Percentiles rank a stretch among this genome's conserved stretches.
phyloP scores from a whole-genome alignment of 495 filamentous ascomycete genomes.

The Podospora sp. region DNA sequence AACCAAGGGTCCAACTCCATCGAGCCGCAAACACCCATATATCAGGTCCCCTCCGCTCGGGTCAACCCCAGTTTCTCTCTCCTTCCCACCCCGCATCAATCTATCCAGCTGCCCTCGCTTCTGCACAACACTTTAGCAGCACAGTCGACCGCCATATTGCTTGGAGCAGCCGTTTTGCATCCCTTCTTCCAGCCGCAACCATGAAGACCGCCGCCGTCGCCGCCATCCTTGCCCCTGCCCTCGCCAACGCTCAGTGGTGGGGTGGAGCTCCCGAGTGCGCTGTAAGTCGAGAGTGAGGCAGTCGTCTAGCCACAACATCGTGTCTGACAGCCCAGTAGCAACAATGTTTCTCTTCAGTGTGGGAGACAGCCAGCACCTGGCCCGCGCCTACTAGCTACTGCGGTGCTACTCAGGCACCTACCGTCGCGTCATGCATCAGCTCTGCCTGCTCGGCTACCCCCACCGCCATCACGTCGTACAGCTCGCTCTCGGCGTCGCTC shows the following conservation, averaged over 20 bases:
- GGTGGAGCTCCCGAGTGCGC: slow-evolving; percentile 47
- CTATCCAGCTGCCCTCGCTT: slow-evolving; percentile 10
- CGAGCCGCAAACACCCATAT: slow-evolving; percentile 9
- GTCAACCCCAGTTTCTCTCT: slow-evolving; percentile 5
- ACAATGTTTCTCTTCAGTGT: slow-evolving; percentile 48
- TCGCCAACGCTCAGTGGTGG: slow-evolving; percentile 41
- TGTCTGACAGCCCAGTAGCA: slow-evolving; percentile 32
- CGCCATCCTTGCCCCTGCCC: slow-evolving; percentile 24
- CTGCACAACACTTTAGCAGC: slow-evolving; percentile 1
- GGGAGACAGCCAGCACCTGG: slow-evolving; percentile 40
- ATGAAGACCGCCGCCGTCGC: slow-evolving; percentile 26
- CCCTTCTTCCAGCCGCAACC: not conserved
- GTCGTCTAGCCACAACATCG: not conserved
- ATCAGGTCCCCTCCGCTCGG: slow-evolving; percentile 17
- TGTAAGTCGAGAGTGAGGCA: slow-evolving; percentile 35
- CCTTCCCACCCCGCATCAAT: not conserved
- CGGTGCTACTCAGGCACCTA: slow-evolving; percentile 37
- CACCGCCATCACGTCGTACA: slow-evolving; percentile 44
- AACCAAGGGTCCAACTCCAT: not conserved
- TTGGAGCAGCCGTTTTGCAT: not conserved
- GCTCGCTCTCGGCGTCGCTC: slow-evolving; percentile 44
- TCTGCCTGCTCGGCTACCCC: slow-evolving; percentile 42
- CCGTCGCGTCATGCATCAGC: slow-evolving; percentile 41
- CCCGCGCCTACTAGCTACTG: slow-evolving; percentile 51
- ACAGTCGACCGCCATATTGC: slow-evolving; percentile 3